Evolutionary conservation across 768 basidiomycete species (phyloP).

Genomic region (Coprinopsis marcescibilis): DNA sequence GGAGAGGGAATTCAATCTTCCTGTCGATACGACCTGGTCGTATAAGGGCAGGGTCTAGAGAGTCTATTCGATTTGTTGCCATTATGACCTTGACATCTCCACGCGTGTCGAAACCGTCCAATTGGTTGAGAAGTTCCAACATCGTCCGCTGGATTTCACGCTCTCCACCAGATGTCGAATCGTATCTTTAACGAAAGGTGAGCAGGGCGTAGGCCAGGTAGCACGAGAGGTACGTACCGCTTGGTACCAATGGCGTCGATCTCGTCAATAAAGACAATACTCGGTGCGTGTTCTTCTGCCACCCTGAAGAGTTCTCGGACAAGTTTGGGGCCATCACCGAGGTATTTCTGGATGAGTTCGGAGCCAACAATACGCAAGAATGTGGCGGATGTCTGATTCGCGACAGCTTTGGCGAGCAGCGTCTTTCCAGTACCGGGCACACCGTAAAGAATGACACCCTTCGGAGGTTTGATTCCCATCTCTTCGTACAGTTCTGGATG

Average conservation of each 20-base stretch:
- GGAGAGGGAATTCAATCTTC: constrained; percentile 97
- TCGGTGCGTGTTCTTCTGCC: constrained; percentile 96
- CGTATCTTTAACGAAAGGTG: constrained; percentile 56
- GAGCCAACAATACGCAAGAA: constrained; percentile 97
- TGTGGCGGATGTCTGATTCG: constrained; percentile 96
- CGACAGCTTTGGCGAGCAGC: constrained; percentile 93
- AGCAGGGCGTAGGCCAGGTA: not conserved
- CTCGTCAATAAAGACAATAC: constrained; percentile 99
- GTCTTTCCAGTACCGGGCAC: constrained; percentile 99
- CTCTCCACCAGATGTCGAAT: constrained; percentile 97
- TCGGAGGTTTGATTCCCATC: constrained; percentile 99
- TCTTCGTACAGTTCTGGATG: constrained; percentile 99
- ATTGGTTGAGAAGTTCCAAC: constrained; percentile 96
- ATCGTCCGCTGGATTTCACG: constrained; percentile 99
- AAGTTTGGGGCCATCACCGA: constrained; percentile 97
- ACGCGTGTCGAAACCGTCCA: constrained; percentile 98
- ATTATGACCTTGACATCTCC: constrained; percentile 99
- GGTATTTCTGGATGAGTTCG: constrained; percentile 98
- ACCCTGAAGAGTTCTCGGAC: constrained; percentile 96
- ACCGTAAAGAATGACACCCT: constrained; percentile 98
- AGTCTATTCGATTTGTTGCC: constrained; percentile 98
- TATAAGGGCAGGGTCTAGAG: constrained; percentile 95
- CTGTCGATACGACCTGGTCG: constrained; percentile 98
- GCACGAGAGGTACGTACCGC: constrained; percentile 47
- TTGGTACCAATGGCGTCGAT: constrained; percentile 99